Evolutionary conservation across 78 protist genomes (phyloP).

Genomic region (Planoprotostelium fungivorum): DNA sequence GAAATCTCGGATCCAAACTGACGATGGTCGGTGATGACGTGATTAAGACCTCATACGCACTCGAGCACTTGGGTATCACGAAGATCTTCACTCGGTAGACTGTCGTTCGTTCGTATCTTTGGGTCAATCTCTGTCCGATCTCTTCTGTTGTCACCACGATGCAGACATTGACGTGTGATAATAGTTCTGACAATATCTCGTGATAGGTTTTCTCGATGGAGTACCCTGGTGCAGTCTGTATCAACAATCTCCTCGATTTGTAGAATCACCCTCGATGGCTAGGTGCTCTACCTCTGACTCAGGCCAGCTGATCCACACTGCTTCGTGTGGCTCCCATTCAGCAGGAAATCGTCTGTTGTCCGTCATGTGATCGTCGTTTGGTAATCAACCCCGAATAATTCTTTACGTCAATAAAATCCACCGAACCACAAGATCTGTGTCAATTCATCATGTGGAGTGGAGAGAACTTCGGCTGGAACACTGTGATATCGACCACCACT

Average conservation of each 20-base stretch:
- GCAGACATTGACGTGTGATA: background rate
- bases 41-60: background rate
- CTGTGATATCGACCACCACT: no score
- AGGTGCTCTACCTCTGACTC: background rate
- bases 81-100: background rate
- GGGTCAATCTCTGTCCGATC: background rate
- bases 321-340: background rate
- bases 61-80: background rate
- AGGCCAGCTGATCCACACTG: slow-evolving; percentile 6
- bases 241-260: no score
- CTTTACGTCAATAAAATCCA: no score
- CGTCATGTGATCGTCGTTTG: no score
- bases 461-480: no score
- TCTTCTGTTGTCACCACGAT: background rate
- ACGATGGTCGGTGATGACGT: background rate
- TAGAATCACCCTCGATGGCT: background rate
- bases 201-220: background rate
- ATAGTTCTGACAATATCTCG: background rate
- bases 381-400: no score
- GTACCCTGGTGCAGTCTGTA: background rate
- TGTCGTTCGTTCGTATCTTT: background rate
- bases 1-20: slow-evolving; percentile 5
- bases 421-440: no score
- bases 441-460: no score
- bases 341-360: background rate